Evolutionary conservation across 805 yeast genomes (phyloP).

Genomic region (Hanseniaspora lindneri): DNA sequence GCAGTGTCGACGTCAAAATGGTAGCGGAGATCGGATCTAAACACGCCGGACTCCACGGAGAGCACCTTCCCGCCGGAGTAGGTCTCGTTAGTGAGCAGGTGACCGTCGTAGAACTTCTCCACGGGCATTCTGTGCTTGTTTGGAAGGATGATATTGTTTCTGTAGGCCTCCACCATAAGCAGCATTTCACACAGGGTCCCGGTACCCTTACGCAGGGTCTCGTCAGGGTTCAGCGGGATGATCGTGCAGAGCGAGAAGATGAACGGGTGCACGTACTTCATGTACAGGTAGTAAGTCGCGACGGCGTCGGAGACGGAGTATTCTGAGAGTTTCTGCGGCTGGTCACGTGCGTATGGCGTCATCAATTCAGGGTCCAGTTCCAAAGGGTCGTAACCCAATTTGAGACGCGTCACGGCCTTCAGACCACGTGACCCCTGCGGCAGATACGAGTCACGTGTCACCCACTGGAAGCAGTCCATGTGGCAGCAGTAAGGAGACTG

Average conservation of each 20-base stretch:
- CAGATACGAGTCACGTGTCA: constrained; percentile 87
- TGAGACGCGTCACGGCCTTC: constrained; percentile 92
- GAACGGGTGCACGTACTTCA: constrained; percentile 95
- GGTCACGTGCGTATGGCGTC: constrained; percentile 94
- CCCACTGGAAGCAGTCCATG: constrained; percentile 98
- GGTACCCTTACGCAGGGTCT: constrained; percentile 89
- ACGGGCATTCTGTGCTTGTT: constrained; percentile 88
- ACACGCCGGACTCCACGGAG: constrained; percentile 94
- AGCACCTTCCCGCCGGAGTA: constrained; percentile 99
- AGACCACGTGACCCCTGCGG: constrained; percentile 99
- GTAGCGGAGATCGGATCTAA: constrained; percentile 71
- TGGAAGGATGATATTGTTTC: constrained; percentile 65
- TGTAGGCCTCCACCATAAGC: constrained; percentile 89
- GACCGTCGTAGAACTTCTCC: constrained; percentile 93
- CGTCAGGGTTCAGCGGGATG: constrained; percentile 93
- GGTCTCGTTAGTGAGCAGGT: constrained; percentile 84
- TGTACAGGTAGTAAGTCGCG: constrained; percentile 90
- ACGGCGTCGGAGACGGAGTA: constrained; percentile 99
- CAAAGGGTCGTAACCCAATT: constrained; percentile 89
- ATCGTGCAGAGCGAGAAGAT: constrained; percentile 91
- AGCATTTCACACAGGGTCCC: constrained; percentile 98
- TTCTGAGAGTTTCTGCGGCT: constrained; percentile 85
- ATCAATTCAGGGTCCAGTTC: constrained; percentile 94
- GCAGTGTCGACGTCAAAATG: constrained; percentile 69
- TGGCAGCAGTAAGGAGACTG: constrained; percentile 86